Percentiles rank a stretch among this genome's conserved stretches.
phyloP scores from a whole-genome alignment of 2,329 filamentous ascomycete species.

The Nothophaeocryptopus gaeumannii region DNA sequence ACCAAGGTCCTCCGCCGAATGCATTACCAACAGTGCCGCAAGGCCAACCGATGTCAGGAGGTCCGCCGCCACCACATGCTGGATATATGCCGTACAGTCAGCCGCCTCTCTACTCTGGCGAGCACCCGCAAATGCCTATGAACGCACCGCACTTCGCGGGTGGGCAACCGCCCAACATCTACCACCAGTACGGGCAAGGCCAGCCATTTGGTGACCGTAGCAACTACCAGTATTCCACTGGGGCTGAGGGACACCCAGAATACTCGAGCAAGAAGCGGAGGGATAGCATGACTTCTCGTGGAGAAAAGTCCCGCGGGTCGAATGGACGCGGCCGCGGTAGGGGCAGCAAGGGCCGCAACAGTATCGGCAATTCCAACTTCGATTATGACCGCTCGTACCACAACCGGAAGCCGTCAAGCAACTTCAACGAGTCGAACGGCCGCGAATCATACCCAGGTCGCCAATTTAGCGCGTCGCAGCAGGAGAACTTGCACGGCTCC shows the following conservation, averaged over 20 bases:
- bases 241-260: constrained; percentile 1
- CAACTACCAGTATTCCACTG: not conserved
- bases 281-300: constrained; percentile 7
- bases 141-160: too few species aligned
- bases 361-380: constrained; percentile 2
- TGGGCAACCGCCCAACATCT: too few species aligned
- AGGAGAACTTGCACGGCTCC: constrained; percentile 5
- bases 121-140: too few species aligned
- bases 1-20: too few species aligned
- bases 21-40: too few species aligned
- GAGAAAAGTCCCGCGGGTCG: not conserved
- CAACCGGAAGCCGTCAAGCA: constrained; percentile 7
- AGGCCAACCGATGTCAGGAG: too few species aligned
- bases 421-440: constrained; percentile 1
- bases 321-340: constrained; percentile 5
- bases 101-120: too few species aligned
- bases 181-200: not conserved
- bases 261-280: constrained; percentile 5
- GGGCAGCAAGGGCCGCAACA: constrained; percentile 10
- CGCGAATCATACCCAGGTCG: not conserved
- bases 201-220: constrained; percentile 4
- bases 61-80: too few species aligned
- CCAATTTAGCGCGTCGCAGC: not conserved
- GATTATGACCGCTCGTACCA: constrained; percentile 1
- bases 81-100: too few species aligned